A percentile compares a stretch with the other conserved stretches of the same genome.
These are phyloP conservation scores for Annona cherimola DNA, from an alignment of 164 flowering plant species.

Conservation along the genomic window DNA sequence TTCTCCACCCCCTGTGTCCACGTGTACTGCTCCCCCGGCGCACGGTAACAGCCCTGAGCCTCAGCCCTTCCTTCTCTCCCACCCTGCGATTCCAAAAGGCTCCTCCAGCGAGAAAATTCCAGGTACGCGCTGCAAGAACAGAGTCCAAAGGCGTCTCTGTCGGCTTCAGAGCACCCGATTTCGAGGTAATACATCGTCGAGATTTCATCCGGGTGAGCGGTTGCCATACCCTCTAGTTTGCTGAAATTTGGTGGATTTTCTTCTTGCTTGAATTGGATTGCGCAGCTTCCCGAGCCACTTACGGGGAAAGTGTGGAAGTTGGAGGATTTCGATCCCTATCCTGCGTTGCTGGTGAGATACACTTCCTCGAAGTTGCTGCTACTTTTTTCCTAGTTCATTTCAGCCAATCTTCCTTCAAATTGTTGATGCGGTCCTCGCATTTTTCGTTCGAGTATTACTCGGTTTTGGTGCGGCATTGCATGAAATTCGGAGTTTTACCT, in stretches of 20 bases:
- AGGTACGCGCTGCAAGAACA: slow-evolving; percentile 59
- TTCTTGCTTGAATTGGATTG: slow-evolving; percentile 1
- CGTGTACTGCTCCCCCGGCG: neutral
- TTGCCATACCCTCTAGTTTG: slow-evolving; percentile 1
- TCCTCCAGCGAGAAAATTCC: slow-evolving; percentile 24
- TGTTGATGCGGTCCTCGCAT: neutral
- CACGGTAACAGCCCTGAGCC: neutral
- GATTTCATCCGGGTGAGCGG: neutral
- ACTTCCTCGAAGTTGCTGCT: neutral
- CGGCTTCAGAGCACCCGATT: slow-evolving; percentile 77
- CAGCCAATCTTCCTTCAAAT: neutral
- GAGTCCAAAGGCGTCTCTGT: slow-evolving; percentile 61
- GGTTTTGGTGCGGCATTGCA: neutral
- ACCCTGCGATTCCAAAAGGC: slow-evolving; percentile 20
- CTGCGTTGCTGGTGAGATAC: slow-evolving; percentile 67
- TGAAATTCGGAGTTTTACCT: neutral
- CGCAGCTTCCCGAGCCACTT: slow-evolving; percentile 80
- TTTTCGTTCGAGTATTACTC: neutral
- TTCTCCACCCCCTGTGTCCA: neutral
- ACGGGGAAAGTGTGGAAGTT: slow-evolving; percentile 79
- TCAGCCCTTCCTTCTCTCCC: slow-evolving; percentile 11
- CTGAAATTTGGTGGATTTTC: neutral
- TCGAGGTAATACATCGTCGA: slow-evolving; percentile 44
- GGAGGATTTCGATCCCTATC: slow-evolving; percentile 76
- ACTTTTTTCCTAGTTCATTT: neutral